Percentiles rank a stretch among this genome's conserved stretches.
Evolutionary conservation across 1,139 yeast species (phyloP).

Genomic region (Candida freyschussii): DNA sequence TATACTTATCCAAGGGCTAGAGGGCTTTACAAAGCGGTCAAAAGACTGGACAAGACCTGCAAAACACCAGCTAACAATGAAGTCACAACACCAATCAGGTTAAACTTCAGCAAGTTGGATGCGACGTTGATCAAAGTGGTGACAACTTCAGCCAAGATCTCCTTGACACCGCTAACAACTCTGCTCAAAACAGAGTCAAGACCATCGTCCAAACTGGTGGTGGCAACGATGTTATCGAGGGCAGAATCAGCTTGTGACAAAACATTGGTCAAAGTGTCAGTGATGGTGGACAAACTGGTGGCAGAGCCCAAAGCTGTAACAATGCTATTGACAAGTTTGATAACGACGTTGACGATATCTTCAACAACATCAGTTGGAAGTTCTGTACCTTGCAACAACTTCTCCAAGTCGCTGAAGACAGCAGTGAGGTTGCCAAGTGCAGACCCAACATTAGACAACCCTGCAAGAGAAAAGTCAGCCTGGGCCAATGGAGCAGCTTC

Average conservation of each 20-base stretch:
- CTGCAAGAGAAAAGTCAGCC: constrained; percentile 4
- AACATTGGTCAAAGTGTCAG: constrained; percentile 8
- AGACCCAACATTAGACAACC: constrained; percentile 1
- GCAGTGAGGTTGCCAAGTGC: constrained; percentile 8
- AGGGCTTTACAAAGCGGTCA: constrained; percentile 6
- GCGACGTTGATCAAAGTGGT: constrained; percentile 6
- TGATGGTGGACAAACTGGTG: constrained; percentile 8
- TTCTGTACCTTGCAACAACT: constrained; percentile 5
- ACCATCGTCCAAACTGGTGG: constrained; percentile 12
- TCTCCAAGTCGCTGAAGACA: constrained; percentile 4
- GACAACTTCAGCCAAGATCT: constrained; percentile 8
- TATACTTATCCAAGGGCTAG: too few relatives aligned
- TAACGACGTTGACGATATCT: constrained; percentile 6
- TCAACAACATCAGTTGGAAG: constrained; percentile 10
- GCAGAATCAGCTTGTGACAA: constrained; percentile 8
- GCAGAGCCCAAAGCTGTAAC: constrained; percentile 9
- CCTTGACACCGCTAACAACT: constrained; percentile 5
- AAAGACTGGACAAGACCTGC: constrained; percentile 7
- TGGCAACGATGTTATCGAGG: constrained; percentile 8
- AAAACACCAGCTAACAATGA: constrained; percentile 12
- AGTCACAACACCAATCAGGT: constrained; percentile 16
- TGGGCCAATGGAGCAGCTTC: constrained; percentile 11
- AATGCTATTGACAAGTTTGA: constrained; percentile 6
- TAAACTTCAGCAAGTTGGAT: constrained; percentile 10
- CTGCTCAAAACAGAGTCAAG: constrained; percentile 4